Evolutionary conservation across 2,329 filamentous ascomycete species (phyloP), one percentile per base, ranked within the genome.

Genomic region (Alternaria arbusti): DNA sequence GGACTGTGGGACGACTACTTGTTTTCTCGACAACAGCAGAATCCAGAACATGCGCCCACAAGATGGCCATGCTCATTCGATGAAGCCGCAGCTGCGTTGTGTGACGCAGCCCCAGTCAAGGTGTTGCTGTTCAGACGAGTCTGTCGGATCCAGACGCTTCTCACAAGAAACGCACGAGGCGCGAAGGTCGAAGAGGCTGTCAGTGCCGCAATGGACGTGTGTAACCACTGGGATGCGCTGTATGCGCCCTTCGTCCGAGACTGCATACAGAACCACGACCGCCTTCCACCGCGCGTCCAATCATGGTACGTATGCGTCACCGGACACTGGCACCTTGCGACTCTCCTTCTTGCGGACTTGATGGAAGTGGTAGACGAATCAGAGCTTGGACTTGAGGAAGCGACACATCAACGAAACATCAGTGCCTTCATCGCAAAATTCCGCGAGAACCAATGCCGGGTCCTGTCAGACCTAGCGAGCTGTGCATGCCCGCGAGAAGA

Each of bases 281-380:
- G 74, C 1, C 81, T 89, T 1, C 85, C 86, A 1, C 70, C 83
- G 11, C 84, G 84, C 13, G 82, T 89, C 5, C 86, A 87, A 69
- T 86, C 86, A 45, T 89, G 87, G 87, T 88, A 88, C 63, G 82
- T 87, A 13, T 85, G 86, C 56, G 82, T 89, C 23, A 79, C 83
- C 0, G 85, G 84, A 0, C 87, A 89, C 66, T 89, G 86, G 84
- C 85, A 88, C 65, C 82, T 88, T 4, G 87, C 83, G 3, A 82
- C 83, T 0, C 81, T 89, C 45, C 78, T 88, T 23, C 76, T 89
- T 5, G 85, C 86, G 32, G 87, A 89, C 59, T 72, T 85, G 5
- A 78, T 89, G 12, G 84, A 86, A 50, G 74, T 81, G 25, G 82
- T 87, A 22, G 86, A 88, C 55, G 77, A 81, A 45, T 71, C 71